Base-by-base conservation (phyloP, 2,329 filamentous ascomycete genomes). In the Plectosphaerella sp. region DNA sequence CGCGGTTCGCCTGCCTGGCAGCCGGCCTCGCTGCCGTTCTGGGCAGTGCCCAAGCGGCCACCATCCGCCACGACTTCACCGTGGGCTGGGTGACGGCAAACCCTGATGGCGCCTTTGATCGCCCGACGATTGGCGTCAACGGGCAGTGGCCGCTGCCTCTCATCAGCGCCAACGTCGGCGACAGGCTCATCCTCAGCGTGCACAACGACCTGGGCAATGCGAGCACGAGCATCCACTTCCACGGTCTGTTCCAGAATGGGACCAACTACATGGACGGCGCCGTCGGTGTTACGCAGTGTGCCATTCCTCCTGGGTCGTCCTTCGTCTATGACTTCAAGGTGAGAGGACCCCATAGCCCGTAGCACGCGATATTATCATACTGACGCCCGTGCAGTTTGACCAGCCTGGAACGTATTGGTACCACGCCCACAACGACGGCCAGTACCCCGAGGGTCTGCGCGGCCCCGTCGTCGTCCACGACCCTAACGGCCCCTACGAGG, bases 121-220 rank as follows among this genome's bases (percentile, higher is more conserved):
- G 86, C 45, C 76, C 80, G 28, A 76, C 80, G 2, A 83, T 88
- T 60, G 83, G 82, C 11, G 81, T 89, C 62, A 89, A 89, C 61
- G 75, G 76, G 12, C 64, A 80, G 63, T 87, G 85, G 81, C 85
- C 86, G 3, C 75, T 83, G 24, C 86, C 86, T 1, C 63, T 72
- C 12, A 79, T 86, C 45, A 73, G 77, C 50, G 81, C 78, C 8
- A 74, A 72, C 50, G 73, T 76, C 54, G 81, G 80, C 49, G 81
- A 84, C 54, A 70, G 66, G 15, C 57, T 80, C 37, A 63, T 77
- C 11, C 67, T 81, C 43, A 76, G 76, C 57, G 66, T 80, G 54
- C 58, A 71, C 50, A 82, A 82, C 58, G 61, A 66, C 39, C 67
- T 82, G 2, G 76, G 73, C 16, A 80, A 82, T 53, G 70, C 78